Conservation (phyloP, 2,329 filamentous ascomycete species). For the Aspergillus cejpii region DNA sequence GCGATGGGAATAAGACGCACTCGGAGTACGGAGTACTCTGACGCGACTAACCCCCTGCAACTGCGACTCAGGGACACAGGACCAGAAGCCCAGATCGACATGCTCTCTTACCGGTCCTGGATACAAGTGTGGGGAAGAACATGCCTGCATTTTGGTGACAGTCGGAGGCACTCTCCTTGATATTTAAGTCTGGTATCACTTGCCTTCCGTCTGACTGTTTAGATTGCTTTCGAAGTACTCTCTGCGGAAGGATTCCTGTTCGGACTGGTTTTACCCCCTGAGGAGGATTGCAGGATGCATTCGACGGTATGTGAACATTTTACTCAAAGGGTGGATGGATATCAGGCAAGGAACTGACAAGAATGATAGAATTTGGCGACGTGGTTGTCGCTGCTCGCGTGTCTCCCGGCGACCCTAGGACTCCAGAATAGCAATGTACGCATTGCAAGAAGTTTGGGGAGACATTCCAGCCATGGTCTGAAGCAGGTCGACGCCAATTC, state of each 20-base stretch:
- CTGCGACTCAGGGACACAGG: background rate
- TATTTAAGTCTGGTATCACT: background rate
- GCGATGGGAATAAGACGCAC: background rate
- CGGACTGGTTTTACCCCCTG: background rate
- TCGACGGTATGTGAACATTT: constrained; percentile 5
- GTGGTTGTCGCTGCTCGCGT: constrained; percentile 7
- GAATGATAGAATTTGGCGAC: constrained; percentile 4
- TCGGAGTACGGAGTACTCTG: background rate
- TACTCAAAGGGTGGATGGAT: too few species aligned
- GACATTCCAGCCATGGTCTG: constrained; percentile 11
- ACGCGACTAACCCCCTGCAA: background rate
- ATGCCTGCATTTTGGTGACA: background rate
- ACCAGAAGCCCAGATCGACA: constrained; percentile 8
- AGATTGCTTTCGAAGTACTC: background rate
- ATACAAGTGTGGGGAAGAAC: constrained; percentile 7
- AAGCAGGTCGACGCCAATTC: constrained; percentile 10
- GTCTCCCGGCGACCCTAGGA: constrained; percentile 4
- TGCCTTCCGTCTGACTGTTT: background rate
- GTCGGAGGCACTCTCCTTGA: background rate
- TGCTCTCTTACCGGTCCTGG: constrained; percentile 4
- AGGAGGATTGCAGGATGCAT: constrained; percentile 10
- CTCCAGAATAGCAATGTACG: constrained; percentile 10
- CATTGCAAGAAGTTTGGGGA: constrained; percentile 16
- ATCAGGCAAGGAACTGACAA: background rate
- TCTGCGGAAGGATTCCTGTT: background rate